Conservation (phyloP, 495 filamentous ascomycete species). For the Penicillium macrosclerotiorum region DNA sequence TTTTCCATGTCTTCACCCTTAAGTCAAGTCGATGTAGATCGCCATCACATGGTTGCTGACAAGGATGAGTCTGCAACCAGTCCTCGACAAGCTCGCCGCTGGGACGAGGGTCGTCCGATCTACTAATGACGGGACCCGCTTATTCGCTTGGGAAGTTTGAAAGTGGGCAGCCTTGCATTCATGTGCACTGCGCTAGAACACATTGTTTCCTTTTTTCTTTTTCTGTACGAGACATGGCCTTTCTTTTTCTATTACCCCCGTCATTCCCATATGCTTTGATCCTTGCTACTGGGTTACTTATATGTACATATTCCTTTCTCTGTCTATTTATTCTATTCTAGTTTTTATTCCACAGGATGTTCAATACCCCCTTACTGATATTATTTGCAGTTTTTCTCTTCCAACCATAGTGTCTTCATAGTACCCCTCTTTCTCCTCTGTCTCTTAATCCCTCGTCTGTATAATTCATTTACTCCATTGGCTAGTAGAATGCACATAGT, state of each 20-base stretch:
- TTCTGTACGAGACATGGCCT: conserved; percentile 12
- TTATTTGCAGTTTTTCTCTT: neutral
- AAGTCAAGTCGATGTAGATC: conserved; percentile 12
- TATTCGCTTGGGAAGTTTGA: neutral
- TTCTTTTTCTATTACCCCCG: neutral
- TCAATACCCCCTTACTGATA: conserved; percentile 5
- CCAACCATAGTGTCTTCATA: no score
- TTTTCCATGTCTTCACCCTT: conserved; percentile 29
- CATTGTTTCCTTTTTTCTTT: conserved; percentile 7
- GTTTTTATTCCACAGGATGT: conserved; percentile 3
- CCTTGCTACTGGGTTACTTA: conserved; percentile 1
- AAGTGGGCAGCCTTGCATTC: conserved; percentile 12
- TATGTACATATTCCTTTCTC: conserved; percentile 18
- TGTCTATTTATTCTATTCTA: neutral
- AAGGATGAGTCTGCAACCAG: conserved; percentile 22
- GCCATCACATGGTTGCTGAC: conserved; percentile 37
- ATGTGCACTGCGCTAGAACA: no score
- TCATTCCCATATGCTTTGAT: neutral
- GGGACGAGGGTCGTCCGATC: conserved; percentile 64
- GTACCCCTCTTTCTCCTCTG: no score
- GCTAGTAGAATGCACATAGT: neutral
- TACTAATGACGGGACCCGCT: conserved; percentile 46
- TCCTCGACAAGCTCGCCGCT: conserved; percentile 44
- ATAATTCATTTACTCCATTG: neutral
- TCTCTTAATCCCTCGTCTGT: neutral